Evolutionary conservation across 768 basidiomycete genomes (phyloP).

Genomic region (Phaeotremella fagi): DNA sequence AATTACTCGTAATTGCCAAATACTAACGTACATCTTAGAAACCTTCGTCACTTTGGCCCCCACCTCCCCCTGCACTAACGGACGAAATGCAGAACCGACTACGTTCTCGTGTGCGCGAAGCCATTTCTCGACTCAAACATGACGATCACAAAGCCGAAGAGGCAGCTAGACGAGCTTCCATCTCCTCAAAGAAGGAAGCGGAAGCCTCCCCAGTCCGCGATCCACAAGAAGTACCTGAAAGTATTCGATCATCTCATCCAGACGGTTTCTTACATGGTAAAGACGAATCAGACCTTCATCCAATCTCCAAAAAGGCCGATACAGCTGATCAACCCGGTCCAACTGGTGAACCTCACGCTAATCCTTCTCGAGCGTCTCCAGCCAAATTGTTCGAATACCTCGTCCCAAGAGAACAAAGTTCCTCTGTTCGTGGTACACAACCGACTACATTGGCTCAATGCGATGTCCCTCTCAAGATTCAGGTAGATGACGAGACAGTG

Average conservation of each 20-base stretch:
- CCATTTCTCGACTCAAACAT: slow-evolving; percentile 18
- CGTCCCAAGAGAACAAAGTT: background rate
- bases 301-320: slow-evolving; percentile 24
- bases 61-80: slow-evolving; percentile 46
- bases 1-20: too few species aligned
- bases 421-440: background rate
- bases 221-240: slow-evolving; percentile 10
- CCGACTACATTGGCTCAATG: slow-evolving; percentile 34
- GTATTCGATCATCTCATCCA: slow-evolving; percentile 12
- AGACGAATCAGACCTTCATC: slow-evolving; percentile 23
- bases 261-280: slow-evolving; percentile 6
- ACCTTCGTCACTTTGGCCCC: slow-evolving; percentile 50
- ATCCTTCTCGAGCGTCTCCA: slow-evolving; percentile 41
- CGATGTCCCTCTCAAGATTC: slow-evolving; percentile 30
- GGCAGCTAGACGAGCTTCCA: background rate
- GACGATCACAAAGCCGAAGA: slow-evolving; percentile 10
- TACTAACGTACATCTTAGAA: slow-evolving; percentile 24
- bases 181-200: background rate
- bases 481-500: slow-evolving; percentile 47
- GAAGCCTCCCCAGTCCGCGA: background rate
- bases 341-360: slow-evolving; percentile 17
- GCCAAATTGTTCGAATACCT: slow-evolving; percentile 17
- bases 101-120: slow-evolving; percentile 35
- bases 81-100: slow-evolving; percentile 39
- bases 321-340: slow-evolving; percentile 33